Conservation (phyloP, 2,329 filamentous ascomycete genomes). For the Cercospora sp. region DNA sequence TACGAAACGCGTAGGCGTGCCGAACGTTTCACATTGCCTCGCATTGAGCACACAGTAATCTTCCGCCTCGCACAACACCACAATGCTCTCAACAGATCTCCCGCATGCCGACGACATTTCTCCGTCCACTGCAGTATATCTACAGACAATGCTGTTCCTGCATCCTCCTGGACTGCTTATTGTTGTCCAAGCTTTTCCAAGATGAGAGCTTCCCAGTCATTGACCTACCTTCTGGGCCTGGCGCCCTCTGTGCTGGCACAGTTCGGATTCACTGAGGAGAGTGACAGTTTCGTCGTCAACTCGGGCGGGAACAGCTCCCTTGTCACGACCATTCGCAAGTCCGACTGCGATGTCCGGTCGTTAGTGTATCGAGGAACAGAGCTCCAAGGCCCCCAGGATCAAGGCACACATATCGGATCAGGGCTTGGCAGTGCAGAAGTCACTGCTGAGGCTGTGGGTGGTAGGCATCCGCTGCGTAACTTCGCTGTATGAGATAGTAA, state of each 20-base stretch:
- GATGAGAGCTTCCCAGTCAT: not conserved
- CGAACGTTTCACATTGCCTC: not conserved
- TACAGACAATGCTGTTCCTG: not conserved
- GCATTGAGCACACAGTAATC: not conserved
- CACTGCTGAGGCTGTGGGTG: constrained; percentile 14
- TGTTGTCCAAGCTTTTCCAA: not conserved
- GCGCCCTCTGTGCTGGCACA: constrained; percentile 6
- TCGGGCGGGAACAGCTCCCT: constrained; percentile 16
- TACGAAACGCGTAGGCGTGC: not conserved
- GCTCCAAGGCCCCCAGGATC: constrained; percentile 10
- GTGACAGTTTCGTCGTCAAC: constrained; percentile 19
- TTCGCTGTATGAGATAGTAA: not conserved
- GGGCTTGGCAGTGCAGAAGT: constrained; percentile 20
- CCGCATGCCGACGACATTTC: not conserved
- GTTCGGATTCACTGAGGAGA: constrained; percentile 20
- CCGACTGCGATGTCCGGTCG: constrained; percentile 22
- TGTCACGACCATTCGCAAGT: constrained; percentile 18
- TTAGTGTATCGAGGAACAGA: constrained; percentile 19
- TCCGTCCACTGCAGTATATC: not conserved
- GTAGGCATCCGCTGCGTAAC: not conserved
- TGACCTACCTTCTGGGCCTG: constrained; percentile 6
- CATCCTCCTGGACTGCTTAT: not conserved
- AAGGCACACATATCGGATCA: constrained; percentile 22
- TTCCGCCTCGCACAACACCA: not conserved
- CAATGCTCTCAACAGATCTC: not conserved